These are phyloP conservation scores for Ustilaginoidea virens DNA, from an alignment of 2,329 filamentous ascomycete genomes.

Conservation along the genomic window DNA sequence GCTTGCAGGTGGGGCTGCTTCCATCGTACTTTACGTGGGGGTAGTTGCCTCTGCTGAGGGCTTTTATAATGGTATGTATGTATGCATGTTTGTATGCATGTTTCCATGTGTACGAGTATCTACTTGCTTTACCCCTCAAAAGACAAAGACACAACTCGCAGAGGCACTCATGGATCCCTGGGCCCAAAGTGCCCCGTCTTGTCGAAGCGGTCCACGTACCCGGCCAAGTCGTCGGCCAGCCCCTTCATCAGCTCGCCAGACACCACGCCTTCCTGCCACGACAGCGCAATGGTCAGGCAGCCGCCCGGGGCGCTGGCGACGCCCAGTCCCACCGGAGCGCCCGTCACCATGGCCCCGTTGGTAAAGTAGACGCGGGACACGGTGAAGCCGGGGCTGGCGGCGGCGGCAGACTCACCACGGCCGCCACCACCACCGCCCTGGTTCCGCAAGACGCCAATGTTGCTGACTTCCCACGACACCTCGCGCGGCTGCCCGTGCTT, in stretches of 20 bases:
- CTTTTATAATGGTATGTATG: no score
- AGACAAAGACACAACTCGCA: no score
- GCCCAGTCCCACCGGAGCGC: slow-evolving; percentile 28
- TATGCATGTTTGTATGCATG: no score
- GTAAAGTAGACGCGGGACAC: slow-evolving; percentile 33
- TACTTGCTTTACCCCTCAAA: no score
- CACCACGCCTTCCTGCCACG: slow-evolving; percentile 32
- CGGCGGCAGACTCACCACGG: background rate
- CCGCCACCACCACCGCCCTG: background rate
- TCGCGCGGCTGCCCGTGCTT: slow-evolving; percentile 27
- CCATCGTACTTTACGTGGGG: no score
- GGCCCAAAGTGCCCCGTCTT: no score
- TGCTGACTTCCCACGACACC: slow-evolving; percentile 35
- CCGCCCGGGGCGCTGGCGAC: slow-evolving; percentile 28
- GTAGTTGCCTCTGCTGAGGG: no score
- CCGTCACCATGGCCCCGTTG: slow-evolving; percentile 28
- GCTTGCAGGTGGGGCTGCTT: no score
- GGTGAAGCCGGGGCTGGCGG: slow-evolving; percentile 11
- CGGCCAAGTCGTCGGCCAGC: slow-evolving; percentile 21
- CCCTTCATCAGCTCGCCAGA: slow-evolving; percentile 20
- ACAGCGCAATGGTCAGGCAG: slow-evolving; percentile 24
- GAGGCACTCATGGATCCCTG: no score
- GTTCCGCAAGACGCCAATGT: slow-evolving; percentile 28
- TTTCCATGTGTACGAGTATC: no score
- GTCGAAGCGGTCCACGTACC: slow-evolving; percentile 7